Base-by-base conservation (phyloP, 2,329 filamentous ascomycete genomes). In the Hymenoscyphus linearis region DNA sequence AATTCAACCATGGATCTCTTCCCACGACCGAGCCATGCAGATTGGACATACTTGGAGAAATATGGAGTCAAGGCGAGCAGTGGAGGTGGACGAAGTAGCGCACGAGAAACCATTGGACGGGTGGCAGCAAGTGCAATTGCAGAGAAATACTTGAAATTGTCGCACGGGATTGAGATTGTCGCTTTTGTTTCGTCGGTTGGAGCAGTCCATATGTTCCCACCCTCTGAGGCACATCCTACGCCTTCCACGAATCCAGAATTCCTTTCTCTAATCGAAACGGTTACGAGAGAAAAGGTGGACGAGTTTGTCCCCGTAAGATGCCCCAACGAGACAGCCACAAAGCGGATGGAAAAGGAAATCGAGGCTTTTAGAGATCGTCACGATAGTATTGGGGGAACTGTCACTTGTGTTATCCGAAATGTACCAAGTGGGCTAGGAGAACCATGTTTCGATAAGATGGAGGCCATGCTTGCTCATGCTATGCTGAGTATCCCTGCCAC, bases 11-110 rank as follows among this genome's bases (percentile, higher is more conserved):
- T 97, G 85, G 91, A 98, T 76, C 78, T 86, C 65, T 98, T 89
- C 82, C 95, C 95, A 4, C 85, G 95, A 57, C 95, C 93, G 37
- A 91, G 87, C 74, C 95, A 98, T 77, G 93, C 95, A 63, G 93
- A 98, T 77, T 97, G 89, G 85, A 98, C 95, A 63, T 98, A 98
- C 78, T 82, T 96, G 64, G 90, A 96, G 76, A 98, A 98, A 79
- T 99, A 99, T 75, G 93, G 93, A 61, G 87, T 96, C 69, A 96
- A 96, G 80, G 92, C 95, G 40, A 90, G 86, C 74, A 92, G 87
- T 64, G 93, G 95, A 62, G 93, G 95, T 69, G 93, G 95, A 59
- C 84, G 95, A 65, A 93, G 89, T 74, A 93, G 88, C 74, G 95
- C 95, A n/a, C 82, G 93, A 66, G 93, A 98, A 82, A 98, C 93